A percentile compares a stretch with the other conserved stretches of the same genome.
Conservation (phyloP, 2,329 filamentous ascomycete species). For the Phialocephala sp. region DNA sequence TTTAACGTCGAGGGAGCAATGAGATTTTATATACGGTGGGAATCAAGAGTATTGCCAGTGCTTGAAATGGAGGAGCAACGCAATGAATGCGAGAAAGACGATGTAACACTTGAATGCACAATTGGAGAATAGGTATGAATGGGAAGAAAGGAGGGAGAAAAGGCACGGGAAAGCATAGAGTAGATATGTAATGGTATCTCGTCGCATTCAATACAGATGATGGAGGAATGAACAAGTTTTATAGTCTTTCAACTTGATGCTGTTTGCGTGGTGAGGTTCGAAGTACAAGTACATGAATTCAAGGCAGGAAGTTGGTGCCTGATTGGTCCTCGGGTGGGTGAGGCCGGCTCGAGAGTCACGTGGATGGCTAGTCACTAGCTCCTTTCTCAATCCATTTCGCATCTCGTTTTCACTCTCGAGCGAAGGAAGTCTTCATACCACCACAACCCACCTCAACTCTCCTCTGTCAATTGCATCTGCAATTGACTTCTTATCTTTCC, state of each 20-base stretch:
- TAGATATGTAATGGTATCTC: not conserved
- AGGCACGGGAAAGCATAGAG: not conserved
- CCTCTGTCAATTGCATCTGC: constrained; percentile 66
- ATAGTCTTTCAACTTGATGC: not conserved
- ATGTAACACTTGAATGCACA: not conserved
- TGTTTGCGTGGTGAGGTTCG: not conserved
- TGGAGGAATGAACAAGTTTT: not conserved
- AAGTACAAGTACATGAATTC: not conserved
- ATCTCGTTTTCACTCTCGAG: constrained; percentile 29
- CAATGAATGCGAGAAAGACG: not conserved
- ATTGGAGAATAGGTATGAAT: not conserved
- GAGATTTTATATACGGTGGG: not conserved
- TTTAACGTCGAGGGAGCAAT: not conserved
- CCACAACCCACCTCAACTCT: constrained; percentile 55
- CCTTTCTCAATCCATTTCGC: constrained; percentile 25
- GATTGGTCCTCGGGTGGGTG: not conserved
- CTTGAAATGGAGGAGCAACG: not conserved
- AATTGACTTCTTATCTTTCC: constrained; percentile 64
- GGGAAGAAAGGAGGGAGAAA: not conserved
- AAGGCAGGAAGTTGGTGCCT: too few relatives aligned
- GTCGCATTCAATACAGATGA: not conserved
- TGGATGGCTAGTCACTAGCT: constrained; percentile 19
- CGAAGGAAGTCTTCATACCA: constrained; percentile 40
- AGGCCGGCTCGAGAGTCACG: constrained; percentile 10
- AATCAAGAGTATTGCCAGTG: not conserved